phyloP scores from a whole-genome alignment of 208 protist species.

The Perkinsela sp. region DNA sequence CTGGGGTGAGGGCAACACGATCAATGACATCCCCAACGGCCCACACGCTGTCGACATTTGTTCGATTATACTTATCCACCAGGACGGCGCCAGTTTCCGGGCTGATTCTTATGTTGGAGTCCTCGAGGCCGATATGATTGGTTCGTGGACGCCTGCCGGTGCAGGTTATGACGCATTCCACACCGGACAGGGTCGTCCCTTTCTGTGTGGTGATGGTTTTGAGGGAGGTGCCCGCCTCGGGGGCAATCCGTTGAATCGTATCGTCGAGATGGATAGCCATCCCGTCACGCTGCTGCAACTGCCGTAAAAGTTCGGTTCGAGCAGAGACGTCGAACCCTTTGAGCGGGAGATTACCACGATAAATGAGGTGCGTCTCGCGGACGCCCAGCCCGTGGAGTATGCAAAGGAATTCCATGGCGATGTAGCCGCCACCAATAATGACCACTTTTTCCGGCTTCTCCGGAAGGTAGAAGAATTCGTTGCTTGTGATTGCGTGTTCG shows the following conservation, averaged over 20 bases:
- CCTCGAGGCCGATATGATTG: slow-evolving; percentile 26
- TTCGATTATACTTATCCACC: slow-evolving; percentile 68
- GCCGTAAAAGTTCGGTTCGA: slow-evolving; percentile 29
- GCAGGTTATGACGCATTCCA: slow-evolving; percentile 77
- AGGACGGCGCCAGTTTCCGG: slow-evolving; percentile 46
- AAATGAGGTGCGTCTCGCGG: slow-evolving; percentile 25
- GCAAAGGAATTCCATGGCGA: slow-evolving; percentile 56
- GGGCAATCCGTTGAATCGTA: slow-evolving; percentile 34
- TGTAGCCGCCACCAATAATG: slow-evolving; percentile 61
- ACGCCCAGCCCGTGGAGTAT: slow-evolving; percentile 35
- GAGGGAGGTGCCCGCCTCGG: slow-evolving; percentile 18
- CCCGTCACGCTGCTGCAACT: slow-evolving; percentile 31
- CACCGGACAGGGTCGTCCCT: slow-evolving; percentile 24
- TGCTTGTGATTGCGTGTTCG: slow-evolving; percentile 58
- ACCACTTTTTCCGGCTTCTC: slow-evolving; percentile 31
- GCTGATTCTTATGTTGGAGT: slow-evolving; percentile 63
- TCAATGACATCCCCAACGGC: slow-evolving; percentile 88
- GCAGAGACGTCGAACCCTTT: slow-evolving; percentile 51
- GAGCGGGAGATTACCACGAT: slow-evolving; percentile 37
- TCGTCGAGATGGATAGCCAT: slow-evolving; percentile 33
- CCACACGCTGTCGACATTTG: slow-evolving; percentile 75
- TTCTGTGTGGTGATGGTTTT: slow-evolving; percentile 38
- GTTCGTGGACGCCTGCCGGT: slow-evolving; percentile 76
- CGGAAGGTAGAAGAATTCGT: slow-evolving; percentile 59
- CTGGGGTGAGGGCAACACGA: slow-evolving; percentile 55